phyloP scores from a whole-genome alignment of 495 filamentous ascomycete species.

The Tuber melanosporum region DNA sequence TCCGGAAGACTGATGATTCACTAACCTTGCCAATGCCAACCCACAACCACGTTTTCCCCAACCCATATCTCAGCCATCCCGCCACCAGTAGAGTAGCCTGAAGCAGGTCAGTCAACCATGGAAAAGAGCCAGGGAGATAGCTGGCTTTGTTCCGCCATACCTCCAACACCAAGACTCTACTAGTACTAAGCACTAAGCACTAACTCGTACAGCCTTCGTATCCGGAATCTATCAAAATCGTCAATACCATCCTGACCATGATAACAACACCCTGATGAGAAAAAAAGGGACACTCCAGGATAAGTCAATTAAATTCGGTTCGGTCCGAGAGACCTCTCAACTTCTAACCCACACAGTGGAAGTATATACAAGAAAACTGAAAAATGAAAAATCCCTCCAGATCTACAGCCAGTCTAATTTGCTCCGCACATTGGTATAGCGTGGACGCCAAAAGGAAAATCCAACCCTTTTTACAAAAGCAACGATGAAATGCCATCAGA shows the following conservation, averaged over 20 bases:
- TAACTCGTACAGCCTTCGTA: background rate
- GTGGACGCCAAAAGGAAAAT: background rate
- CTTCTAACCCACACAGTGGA: background rate
- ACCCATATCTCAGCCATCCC: background rate
- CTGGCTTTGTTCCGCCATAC: background rate
- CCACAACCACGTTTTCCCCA: background rate
- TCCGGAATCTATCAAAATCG: background rate
- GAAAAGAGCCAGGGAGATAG: background rate
- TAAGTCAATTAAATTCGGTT: slow-evolving; percentile 1
- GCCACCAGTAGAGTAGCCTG: background rate
- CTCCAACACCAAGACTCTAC: background rate
- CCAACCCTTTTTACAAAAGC: background rate
- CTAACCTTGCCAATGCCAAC: background rate
- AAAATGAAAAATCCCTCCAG: background rate
- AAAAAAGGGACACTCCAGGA: background rate
- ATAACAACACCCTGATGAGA: background rate
- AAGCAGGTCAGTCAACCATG: background rate
- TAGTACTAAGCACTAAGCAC: background rate
- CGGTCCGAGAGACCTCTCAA: background rate
- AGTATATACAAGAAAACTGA: background rate
- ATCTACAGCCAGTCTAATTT: background rate
- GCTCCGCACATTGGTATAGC: background rate
- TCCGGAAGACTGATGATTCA: background rate
- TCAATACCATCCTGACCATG: background rate
- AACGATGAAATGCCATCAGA: background rate